Evolutionary conservation across 2,329 filamentous ascomycete genomes (phyloP).

Genomic region (Helminthosporium solani): DNA sequence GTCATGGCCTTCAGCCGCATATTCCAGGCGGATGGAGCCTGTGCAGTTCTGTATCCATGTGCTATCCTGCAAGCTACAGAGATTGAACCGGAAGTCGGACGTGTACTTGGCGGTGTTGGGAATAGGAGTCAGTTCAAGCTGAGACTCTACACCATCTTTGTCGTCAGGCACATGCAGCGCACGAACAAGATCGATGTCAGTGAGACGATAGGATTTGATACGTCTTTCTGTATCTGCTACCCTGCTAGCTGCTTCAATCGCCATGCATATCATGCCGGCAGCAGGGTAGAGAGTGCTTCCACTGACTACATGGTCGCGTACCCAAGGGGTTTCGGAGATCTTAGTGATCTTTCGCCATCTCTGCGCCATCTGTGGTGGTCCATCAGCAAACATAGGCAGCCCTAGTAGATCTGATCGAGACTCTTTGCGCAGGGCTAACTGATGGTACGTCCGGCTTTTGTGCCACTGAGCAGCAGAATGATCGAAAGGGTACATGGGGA

Average conservation of each 20-base stretch:
- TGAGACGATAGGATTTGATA: not conserved
- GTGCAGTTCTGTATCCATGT: not conserved
- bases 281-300: conserved; percentile 45
- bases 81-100: not conserved
- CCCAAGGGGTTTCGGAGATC: conserved; percentile 2
- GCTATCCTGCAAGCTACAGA: not conserved
- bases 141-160: not conserved
- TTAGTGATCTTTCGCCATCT: not conserved
- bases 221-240: not conserved
- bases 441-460: not conserved
- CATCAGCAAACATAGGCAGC: not conserved
- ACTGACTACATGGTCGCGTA: conserved; percentile 9
- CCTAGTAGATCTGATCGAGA: not conserved
- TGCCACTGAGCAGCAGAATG: conserved; percentile 22
- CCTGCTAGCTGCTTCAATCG: conserved; percentile 12
- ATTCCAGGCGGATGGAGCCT: not conserved
- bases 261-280: conserved; percentile 47
- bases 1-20: not conserved
- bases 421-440: not conserved
- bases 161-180: not conserved
- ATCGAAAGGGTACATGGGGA: conserved; percentile 28
- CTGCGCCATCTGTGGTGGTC: not conserved
- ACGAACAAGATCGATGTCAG: not conserved
- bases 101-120: not conserved
- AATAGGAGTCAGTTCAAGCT: not conserved